phyloP scores from a whole-genome alignment of 768 basidiomycete species.

The Leucosporidium scottii region DNA sequence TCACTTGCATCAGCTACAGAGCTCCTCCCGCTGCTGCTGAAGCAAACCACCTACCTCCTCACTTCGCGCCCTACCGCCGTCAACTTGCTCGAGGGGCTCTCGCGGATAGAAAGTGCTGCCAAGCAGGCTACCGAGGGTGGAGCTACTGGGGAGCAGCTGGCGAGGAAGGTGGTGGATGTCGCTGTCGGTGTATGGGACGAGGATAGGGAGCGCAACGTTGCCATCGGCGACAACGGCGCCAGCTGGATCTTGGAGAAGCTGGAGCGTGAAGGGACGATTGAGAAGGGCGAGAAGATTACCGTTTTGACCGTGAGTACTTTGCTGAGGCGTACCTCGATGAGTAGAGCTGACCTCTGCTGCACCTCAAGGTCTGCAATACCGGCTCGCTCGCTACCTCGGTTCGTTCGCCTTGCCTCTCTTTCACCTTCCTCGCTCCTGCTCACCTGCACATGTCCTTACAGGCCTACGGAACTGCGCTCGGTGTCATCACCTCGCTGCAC shows the following conservation, averaged over 20 bases:
- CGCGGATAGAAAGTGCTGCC: conserved; percentile 52
- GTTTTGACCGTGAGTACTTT: conserved; percentile 55
- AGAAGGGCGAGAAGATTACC: conserved; percentile 53
- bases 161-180: conserved; percentile 56
- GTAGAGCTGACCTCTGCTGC: too few species aligned
- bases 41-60: conserved; percentile 63
- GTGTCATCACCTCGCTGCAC: conserved; percentile 82
- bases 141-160: conserved; percentile 13
- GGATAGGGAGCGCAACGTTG: conserved; percentile 76
- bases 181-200: conserved; percentile 70
- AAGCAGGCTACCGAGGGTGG: conserved; percentile 37
- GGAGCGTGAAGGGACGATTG: conserved; percentile 45
- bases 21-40: conserved; percentile 54
- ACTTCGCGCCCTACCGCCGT: conserved; percentile 94
- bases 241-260: conserved; percentile 66
- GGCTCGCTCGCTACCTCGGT: conserved; percentile 91
- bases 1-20: conserved; percentile 42
- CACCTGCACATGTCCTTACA: conserved; percentile 40
- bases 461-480: conserved; percentile 94
- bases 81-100: conserved; percentile 80
- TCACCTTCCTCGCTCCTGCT: neutral
- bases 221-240: conserved; percentile 77
- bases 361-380: conserved; percentile 75
- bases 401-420: conserved; percentile 1
- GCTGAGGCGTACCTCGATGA: too few species aligned